Base-by-base conservation (phyloP, 2,329 filamentous ascomycete species). In the Colletotrichum sp. region DNA sequence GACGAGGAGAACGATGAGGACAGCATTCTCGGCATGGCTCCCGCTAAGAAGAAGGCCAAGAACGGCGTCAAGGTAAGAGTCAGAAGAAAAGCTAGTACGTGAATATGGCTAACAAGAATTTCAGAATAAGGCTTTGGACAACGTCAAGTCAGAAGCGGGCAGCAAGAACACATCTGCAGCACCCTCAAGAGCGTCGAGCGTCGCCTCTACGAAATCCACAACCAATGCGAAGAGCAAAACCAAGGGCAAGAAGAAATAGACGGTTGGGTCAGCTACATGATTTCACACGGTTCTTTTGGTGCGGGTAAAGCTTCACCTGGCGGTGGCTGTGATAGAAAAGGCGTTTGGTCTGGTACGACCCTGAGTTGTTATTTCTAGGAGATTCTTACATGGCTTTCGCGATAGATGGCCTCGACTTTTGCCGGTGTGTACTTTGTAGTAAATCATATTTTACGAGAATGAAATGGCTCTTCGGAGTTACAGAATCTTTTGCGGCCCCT, bases 41-140 rank as follows among this genome's bases (percentile, higher is more conserved):
- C 96, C n/a, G 93, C 93, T 2, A 98, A 98, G 91, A 99, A 99
- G 91, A 98, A 98, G 91, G 90, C 93, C 18, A 98, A 98, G 90
- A 95, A 94, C 80, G 93, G 93, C 69, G 94, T 96, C 77, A 98
- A 98, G 92, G 95, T 97, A 89, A 83, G 92, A 61, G 4, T n/a
- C 28, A 32, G 6, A n/a, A n/a, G 24, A 85, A 67, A 5, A 18
- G 12, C 16, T 24, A 12, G 76, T 77, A 24, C 78, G 77, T 73
- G 21, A 26, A 8, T 26, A 48, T 72, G 68, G 64, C 30, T 69
- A 69, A 72, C 30, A 67, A 69, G 60, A 32, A 34, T 57, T 34
- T 78, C 83, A 99, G 96, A 98, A 98, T 85, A 99, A 99, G 87
- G 93, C 95, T 68, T 91, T 98, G 64, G 97, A 98, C 80, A 95